Conservation (phyloP, 805 yeast genomes). For the Kurtzmaniella cleridarum region DNA sequence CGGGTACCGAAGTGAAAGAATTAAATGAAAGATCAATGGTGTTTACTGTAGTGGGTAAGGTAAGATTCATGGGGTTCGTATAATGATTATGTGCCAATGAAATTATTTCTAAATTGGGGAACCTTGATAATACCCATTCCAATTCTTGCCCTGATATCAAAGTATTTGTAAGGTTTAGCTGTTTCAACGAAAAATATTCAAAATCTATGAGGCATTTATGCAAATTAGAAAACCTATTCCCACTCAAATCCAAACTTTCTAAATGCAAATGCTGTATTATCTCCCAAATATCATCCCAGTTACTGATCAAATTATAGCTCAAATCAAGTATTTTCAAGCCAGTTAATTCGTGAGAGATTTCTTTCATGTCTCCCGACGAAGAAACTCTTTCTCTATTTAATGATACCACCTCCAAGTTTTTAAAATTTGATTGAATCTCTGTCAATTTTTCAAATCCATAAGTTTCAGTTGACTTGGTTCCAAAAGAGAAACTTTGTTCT, state of each 20-base stretch:
- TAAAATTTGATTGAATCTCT: conserved; percentile 42
- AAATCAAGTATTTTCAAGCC: conserved; percentile 39
- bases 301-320: conserved; percentile 50
- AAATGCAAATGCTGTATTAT: conserved; percentile 36
- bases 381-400: conserved; percentile 40
- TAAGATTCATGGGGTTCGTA: conserved; percentile 8
- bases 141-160: conserved; percentile 13
- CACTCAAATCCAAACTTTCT: conserved; percentile 44
- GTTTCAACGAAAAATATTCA: conserved; percentile 8
- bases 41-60: conserved; percentile 5
- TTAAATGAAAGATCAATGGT: conserved; percentile 39
- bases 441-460: conserved; percentile 61
- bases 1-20: conserved; percentile 25
- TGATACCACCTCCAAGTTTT: conserved; percentile 42
- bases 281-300: conserved; percentile 31
- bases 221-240: conserved; percentile 36
- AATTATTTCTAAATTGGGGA: conserved; percentile 33
- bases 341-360: neutral
- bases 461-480: conserved; percentile 53
- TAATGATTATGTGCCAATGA: conserved; percentile 31
- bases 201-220: neutral
- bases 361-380: conserved; percentile 7
- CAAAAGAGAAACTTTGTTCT: conserved; percentile 38
- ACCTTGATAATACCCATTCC: conserved; percentile 16
- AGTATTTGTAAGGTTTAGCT: conserved; percentile 24